Evolutionary conservation across 2,329 filamentous ascomycete genomes (phyloP), one percentile per base, ranked within the genome.

Genomic region (Aspergillus pseudoviridinutans): DNA sequence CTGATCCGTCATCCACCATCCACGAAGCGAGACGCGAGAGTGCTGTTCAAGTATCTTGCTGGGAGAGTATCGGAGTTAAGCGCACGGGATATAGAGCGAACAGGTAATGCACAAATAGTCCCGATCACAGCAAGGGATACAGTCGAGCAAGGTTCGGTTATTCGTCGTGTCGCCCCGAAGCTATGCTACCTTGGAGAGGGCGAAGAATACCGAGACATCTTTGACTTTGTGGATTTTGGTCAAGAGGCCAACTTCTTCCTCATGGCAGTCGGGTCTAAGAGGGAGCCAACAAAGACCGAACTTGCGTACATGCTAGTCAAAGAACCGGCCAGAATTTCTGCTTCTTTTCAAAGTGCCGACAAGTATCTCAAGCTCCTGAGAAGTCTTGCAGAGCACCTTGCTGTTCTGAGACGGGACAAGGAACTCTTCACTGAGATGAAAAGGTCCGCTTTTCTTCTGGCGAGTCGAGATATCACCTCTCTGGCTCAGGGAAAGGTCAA

Each of bases 201-300:
- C 53, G 78, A 84, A 55, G 82, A 87, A 63, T 99, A 95, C 67
- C 89, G 86, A 10, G 90, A 96, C 32, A 95, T 99, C 32, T 96
- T 99, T 64, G 92, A 97, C 70, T 99, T 97, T 74, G 92, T 97
- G 14, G 90, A 97, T 71, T 99, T 97, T 76, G 92, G 93, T 0
- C 78, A 82, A 35, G 87, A 93, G 69, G 93, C 91, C 2, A 97
- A 97, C 67, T 81, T 89, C 0, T 99, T 99, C 68, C 78, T 99
- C 20, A 84, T 92, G 65, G 90, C 90, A 61, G 91, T 92, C 62
- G 94, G 94, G 9, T 93, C 92, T 2, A 97, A 96, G 74, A 87
- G 85, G 61, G 93, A 99, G 73, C 94, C 94, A 3, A 95, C 89
- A 2, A 94, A 90, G 66, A 73, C 84, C 2, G 94, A 99, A 72